phyloP scores from a whole-genome alignment of 2,329 filamentous ascomycete species.

The Epichloe hybrida region DNA sequence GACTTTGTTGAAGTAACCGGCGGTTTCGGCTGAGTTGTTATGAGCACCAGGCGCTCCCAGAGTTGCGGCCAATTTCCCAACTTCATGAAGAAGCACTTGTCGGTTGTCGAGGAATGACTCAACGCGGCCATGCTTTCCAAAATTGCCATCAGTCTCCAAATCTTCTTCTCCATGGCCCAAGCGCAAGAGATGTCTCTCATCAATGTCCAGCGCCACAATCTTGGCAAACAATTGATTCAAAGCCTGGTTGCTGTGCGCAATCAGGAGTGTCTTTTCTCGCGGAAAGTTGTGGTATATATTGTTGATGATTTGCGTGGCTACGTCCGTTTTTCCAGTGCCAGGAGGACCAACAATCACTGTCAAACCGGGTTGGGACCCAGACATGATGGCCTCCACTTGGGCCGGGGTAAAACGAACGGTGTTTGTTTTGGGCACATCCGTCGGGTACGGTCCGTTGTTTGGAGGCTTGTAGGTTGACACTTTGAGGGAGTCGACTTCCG shows the following conservation, averaged over 20 bases:
- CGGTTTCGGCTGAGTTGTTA: conserved; percentile 89
- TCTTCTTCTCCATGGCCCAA: conserved; percentile 95
- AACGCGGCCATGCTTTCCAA: conserved; percentile 87
- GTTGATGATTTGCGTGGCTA: conserved; percentile 95
- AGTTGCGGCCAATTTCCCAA: conserved; percentile 72
- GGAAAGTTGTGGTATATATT: conserved; percentile 99
- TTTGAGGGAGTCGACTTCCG: conserved; percentile 53
- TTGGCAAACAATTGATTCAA: conserved; percentile 96
- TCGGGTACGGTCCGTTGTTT: conserved; percentile 80
- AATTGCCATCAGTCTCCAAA: conserved; percentile 70
- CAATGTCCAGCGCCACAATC: conserved; percentile 91
- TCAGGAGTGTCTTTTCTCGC: conserved; percentile 74
- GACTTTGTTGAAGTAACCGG: conserved; percentile 89
- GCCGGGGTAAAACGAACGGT: conserved; percentile 76
- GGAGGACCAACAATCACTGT: conserved; percentile 91
- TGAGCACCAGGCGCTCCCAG: conserved; percentile 87
- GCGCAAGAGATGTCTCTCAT: conserved; percentile 82
- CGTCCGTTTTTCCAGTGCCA: conserved; percentile 97
- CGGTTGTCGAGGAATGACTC: conserved; percentile 91
- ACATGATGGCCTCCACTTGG: conserved; percentile 85
- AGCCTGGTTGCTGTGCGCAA: conserved; percentile 96
- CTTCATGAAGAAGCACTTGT: conserved; percentile 63
- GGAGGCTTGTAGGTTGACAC: conserved; percentile 83
- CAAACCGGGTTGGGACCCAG: conserved; percentile 84
- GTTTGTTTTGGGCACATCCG: conserved; percentile 73